Base-by-base conservation (phyloP, 768 basidiomycete species). In the Xerocomus potaroensis region DNA sequence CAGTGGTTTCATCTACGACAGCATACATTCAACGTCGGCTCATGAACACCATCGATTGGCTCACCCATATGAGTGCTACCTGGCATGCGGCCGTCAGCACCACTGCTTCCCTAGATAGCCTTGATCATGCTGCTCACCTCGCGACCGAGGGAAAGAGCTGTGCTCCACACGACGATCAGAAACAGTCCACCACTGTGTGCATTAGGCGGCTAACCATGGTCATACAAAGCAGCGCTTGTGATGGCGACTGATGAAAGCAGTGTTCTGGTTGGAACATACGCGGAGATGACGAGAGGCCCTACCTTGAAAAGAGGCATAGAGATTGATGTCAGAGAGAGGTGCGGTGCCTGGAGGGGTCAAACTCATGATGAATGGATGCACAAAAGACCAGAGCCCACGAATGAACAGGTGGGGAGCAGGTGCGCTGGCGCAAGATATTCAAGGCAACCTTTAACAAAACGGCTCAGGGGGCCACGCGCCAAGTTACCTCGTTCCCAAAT, bases 1-100 rank as follows among this genome's bases (percentile, higher is more conserved):
- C 11, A 34, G 51, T 3, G 62, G 47, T 39, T 51, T 65, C 59
- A 47, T 60, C 63, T 67, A 23, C 24, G 4, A 47, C 3, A 11
- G 5, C 6, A 21, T n/a, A 45, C 18, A 32, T 10, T 58, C 14
- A 45, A 27, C 30, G 41, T 22, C 10, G 7, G 29, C 23, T 29
- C 21, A 43, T 22, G n/a, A 23, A 16, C 15, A 26, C 4, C 35
- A 35, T 31, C 11, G 10, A 19, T 36, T 11, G 3, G 31, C 61
- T 44, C 38, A 67, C 63, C 65, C 65, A 65, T 47, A 65, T 50
- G 18, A 65, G 58, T 7, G 67, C 63, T 33, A 65, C 49, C 63
- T 65, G 24, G 38, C 40, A 24, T 32, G 27, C 11, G 24, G 19
- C 4, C 16, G 15, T 62, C 24, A 47, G 23, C 5, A 19, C 3